Evolutionary conservation across 2,329 filamentous ascomycete species (phyloP).

Genomic region (Tympanopsis confertula): DNA sequence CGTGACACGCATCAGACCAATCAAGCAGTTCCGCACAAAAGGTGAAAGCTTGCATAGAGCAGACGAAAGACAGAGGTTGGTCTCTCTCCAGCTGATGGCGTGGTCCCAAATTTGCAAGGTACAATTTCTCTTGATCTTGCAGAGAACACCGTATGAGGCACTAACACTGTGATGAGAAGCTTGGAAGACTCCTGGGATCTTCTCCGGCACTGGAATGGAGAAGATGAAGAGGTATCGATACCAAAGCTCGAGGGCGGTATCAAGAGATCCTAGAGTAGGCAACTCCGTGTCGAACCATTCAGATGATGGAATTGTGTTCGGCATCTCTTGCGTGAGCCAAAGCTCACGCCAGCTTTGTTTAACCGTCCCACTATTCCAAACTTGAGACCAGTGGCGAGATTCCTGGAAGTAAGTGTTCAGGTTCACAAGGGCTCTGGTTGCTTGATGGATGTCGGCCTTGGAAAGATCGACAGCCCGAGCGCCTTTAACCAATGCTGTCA

Average conservation of each 20-base stretch:
- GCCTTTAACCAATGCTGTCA: conserved; percentile 29
- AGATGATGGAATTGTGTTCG: conserved; percentile 12
- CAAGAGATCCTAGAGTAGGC: conserved; percentile 17
- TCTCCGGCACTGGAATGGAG: conserved; percentile 41
- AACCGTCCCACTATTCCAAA: conserved; percentile 30
- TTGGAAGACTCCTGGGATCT: conserved; percentile 41
- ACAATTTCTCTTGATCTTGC: conserved; percentile 39
- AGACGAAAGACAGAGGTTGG: conserved; percentile 20
- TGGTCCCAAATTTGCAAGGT: conserved; percentile 47
- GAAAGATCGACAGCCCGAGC: conserved; percentile 28
- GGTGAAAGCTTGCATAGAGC: conserved; percentile 6
- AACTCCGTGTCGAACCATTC: conserved; percentile 17
- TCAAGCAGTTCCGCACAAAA: conserved; percentile 10
- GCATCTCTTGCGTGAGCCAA: conserved; percentile 28
- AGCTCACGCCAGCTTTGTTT: conserved; percentile 30
- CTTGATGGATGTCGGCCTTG: conserved; percentile 25
- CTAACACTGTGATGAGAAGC: conserved; percentile 44
- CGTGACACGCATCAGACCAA: conserved; percentile 9
- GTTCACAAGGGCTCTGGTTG: conserved; percentile 31
- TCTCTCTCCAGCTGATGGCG: conserved; percentile 43
- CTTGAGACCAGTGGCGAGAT: conserved; percentile 27
- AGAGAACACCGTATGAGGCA: conserved; percentile 41
- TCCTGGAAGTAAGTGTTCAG: conserved; percentile 33
- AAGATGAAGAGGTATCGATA: conserved; percentile 39
- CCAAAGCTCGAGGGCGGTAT: conserved; percentile 16